Base-by-base conservation (phyloP, 208 protist genomes). In the Trypanosoma brucei region DNA sequence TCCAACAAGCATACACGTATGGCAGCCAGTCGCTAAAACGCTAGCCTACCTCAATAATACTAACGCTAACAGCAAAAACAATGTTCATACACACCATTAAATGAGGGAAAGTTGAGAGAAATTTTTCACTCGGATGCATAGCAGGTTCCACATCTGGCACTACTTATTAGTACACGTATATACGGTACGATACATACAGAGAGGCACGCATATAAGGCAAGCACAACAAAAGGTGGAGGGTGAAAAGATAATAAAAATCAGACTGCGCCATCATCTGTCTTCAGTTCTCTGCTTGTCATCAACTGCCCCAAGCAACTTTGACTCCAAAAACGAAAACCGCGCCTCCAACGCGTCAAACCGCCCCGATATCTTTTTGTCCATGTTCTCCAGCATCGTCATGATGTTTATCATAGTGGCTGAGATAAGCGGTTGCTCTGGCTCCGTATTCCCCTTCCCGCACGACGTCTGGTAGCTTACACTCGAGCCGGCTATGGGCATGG, bases 401-500 rank as follows among this genome's bases (percentile, higher is more conserved):
- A 69, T 69, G 13, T 46, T 37, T 37, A 11, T 9, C 49, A 69
- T 39, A 5, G 34, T 62, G 48, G 38, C 36, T 39, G 55, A 14
- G 7, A 62, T 39, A 61, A 46, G n/a, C n/a, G 64, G 64, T 48
- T 69, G 64, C 22, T 51, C 6, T 8, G 64, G 64, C 36, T 69
- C 46, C 14, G 14, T 22, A 50, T n/a, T 35, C 6, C 9, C 46
- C 3, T 44, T 36, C 39, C 42, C 40, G 14, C 33, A 35, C 34
- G 35, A 69, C 35, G 48, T n/a, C 40, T 5, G 5, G 45, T 39
- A 37, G 50, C 75, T 77, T 46, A 71, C 75, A 53, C 79, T 86
- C n/a, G 75, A 85, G 9, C 83, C 52, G 1, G 75, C 54, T 13
- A 70, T 70, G 1, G 72, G 74, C 14, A 72, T 40, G 2, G 59